Percentiles rank a stretch among this genome's conserved stretches.
Evolutionary conservation across 495 filamentous ascomycete genomes (phyloP).

Genomic region (Trichocladium uniseriatum): DNA sequence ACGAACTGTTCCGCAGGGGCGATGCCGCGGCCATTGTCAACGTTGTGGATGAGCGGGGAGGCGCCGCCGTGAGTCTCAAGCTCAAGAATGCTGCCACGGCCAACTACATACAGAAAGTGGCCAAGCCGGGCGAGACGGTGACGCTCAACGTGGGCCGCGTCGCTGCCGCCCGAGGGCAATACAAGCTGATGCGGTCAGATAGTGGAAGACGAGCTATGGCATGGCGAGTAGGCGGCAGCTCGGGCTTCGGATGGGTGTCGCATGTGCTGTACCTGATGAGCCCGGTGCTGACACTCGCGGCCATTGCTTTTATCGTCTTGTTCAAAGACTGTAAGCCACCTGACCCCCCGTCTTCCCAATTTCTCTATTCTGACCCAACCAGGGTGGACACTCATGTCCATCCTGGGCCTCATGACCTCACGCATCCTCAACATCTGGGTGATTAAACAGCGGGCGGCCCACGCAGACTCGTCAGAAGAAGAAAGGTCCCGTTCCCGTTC

Average conservation of each 20-base stretch:
- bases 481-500: neutral
- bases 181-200: slow-evolving; percentile 9
- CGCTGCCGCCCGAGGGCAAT: slow-evolving; percentile 10
- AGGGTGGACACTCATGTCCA: slow-evolving; percentile 41
- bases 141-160: slow-evolving; percentile 37
- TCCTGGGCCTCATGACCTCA: slow-evolving; percentile 40
- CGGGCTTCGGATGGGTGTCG: slow-evolving; percentile 31
- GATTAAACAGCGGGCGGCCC: slow-evolving; percentile 37
- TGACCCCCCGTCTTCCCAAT: neutral
- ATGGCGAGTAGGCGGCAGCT: slow-evolving; percentile 22
- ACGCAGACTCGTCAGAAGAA: neutral
- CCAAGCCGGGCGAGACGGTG: slow-evolving; percentile 35
- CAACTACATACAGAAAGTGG: slow-evolving; percentile 40
- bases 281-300: slow-evolving; percentile 34
- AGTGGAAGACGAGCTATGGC: slow-evolving; percentile 24
- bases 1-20: slow-evolving; percentile 27
- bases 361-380: neutral
- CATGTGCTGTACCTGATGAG: slow-evolving; percentile 38
- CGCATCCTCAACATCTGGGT: slow-evolving; percentile 48
- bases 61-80: slow-evolving; percentile 28
- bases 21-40: slow-evolving; percentile 12
- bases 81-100: slow-evolving; percentile 48
- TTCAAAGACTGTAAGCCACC: slow-evolving; percentile 36
- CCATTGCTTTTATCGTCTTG: slow-evolving; percentile 32
- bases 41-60: slow-evolving; percentile 29